These are phyloP conservation scores for Xerocomellus chrysenteron DNA, from an alignment of 768 basidiomycete species.

Conservation along the genomic window DNA sequence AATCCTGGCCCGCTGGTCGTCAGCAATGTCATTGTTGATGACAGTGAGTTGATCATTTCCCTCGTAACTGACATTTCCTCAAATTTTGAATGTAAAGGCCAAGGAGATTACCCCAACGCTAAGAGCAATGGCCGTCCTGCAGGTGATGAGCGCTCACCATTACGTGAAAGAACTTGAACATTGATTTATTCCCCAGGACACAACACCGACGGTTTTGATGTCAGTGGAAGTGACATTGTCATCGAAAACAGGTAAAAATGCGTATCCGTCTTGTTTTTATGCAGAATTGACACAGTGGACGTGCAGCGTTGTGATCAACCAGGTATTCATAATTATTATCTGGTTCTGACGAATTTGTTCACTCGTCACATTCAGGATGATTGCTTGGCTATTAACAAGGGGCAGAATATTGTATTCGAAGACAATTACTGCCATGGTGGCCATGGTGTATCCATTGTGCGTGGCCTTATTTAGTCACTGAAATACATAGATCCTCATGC, in stretches of 20 bases:
- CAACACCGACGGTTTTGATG: constrained; percentile 55
- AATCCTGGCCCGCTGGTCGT: constrained; percentile 39
- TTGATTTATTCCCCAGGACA: constrained; percentile 28
- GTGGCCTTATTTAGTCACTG: not conserved
- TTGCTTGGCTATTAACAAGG: constrained; percentile 54
- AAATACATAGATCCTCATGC: not conserved
- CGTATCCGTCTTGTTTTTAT: not conserved
- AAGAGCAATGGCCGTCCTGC: constrained; percentile 49
- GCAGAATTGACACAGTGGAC: not conserved
- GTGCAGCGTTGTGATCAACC: constrained; percentile 25
- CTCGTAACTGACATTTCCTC: not conserved
- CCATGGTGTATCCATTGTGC: constrained; percentile 61
- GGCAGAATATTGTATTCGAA: constrained; percentile 46
- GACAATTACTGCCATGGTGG: constrained; percentile 56
- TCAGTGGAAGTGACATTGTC: constrained; percentile 34
- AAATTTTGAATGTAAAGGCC: constrained; percentile 36
- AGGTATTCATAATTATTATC: constrained; percentile 11
- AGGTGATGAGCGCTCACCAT: constrained; percentile 28
- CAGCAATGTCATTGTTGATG: constrained; percentile 49
- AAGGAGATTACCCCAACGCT: constrained; percentile 51
- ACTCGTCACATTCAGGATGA: constrained; percentile 46
- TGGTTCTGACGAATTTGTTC: not conserved
- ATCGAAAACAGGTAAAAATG: constrained; percentile 29
- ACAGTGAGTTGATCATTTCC: constrained; percentile 42
- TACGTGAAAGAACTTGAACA: not conserved